Evolutionary conservation across 2,329 filamentous ascomycete species (phyloP).

Genomic region (Sphaerulina musiva): DNA sequence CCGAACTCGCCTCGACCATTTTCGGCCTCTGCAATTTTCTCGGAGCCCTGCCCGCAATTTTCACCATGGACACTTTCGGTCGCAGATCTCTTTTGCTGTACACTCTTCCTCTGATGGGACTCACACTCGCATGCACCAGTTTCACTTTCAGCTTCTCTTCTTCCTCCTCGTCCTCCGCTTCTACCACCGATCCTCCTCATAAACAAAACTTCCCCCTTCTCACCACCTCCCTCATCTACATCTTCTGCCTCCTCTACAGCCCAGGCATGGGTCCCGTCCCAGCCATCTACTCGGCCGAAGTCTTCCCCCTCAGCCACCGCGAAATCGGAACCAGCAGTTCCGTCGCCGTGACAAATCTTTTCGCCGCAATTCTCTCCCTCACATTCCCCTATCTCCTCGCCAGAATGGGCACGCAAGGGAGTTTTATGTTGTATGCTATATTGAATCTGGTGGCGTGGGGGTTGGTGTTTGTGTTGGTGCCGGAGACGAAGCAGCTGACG

Average conservation of each 20-base stretch:
- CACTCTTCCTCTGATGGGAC: constrained; percentile 31
- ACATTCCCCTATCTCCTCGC: constrained; percentile 45
- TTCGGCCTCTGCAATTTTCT: constrained; percentile 42
- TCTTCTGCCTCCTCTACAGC: constrained; percentile 49
- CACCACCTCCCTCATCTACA: constrained; percentile 39
- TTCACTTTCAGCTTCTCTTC: constrained; percentile 38
- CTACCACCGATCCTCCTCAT: too few relatives aligned
- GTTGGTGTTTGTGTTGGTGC: constrained; percentile 41
- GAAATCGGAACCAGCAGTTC: constrained; percentile 44
- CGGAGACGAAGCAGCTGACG: constrained; percentile 44
- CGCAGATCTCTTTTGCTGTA: constrained; percentile 31
- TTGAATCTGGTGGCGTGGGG: constrained; percentile 52
- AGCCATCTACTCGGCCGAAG: constrained; percentile 40
- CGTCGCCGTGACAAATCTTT: constrained; percentile 51
- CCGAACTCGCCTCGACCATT: constrained; percentile 37
- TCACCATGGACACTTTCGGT: constrained; percentile 41
- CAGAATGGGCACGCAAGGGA: constrained; percentile 47
- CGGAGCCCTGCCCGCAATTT: constrained; percentile 41
- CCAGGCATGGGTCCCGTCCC: constrained; percentile 39
- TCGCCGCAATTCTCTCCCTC: constrained; percentile 33
- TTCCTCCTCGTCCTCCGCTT: too few relatives aligned
- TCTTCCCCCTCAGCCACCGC: constrained; percentile 41
- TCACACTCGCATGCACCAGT: constrained; percentile 25
- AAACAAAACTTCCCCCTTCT: constrained; percentile 6
- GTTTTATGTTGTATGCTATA: constrained; percentile 51